phyloP scores from a whole-genome alignment of 1,139 yeast species.

The Hemisphaericaspora lyxosophila region DNA sequence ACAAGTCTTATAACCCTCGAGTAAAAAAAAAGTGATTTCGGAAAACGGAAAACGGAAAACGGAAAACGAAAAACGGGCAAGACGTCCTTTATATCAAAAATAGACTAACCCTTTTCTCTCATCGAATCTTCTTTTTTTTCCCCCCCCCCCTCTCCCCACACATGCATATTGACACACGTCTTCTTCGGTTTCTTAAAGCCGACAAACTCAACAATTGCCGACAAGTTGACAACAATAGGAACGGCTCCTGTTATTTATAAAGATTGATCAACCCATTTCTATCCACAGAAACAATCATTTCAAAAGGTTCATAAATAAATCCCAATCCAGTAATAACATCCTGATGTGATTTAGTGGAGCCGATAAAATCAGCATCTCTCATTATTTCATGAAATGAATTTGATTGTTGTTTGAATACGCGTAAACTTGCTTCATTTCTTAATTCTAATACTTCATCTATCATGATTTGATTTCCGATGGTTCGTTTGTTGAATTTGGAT shows the following conservation, averaged over 20 bases:
- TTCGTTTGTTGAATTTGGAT: constrained; percentile 14
- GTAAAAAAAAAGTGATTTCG: no score
- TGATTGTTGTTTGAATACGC: background rate
- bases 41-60: no score
- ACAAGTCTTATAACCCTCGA: no score
- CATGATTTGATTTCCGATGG: constrained; percentile 10
- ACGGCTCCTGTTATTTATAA: constrained; percentile 34
- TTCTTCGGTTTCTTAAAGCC: no score
- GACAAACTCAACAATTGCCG: background rate
- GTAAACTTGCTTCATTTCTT: background rate
- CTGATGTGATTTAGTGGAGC: constrained; percentile 11
- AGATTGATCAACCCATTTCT: constrained; percentile 61
- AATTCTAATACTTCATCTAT: constrained; percentile 11
- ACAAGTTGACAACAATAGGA: background rate
- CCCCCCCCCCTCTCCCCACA: background rate
- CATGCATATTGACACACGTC: no score
- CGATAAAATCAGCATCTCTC: constrained; percentile 2
- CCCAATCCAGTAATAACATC: constrained; percentile 54
- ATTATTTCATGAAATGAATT: constrained; percentile 1
- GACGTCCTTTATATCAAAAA: no score
- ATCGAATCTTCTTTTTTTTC: background rate
- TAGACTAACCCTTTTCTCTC: no score
- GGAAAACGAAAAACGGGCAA: no score
- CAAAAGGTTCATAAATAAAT: constrained; percentile 49
- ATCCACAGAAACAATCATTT: constrained; percentile 64